Evolutionary conservation across 2,329 filamentous ascomycete species (phyloP).

Genomic region (Ramularia collo-cygni): DNA sequence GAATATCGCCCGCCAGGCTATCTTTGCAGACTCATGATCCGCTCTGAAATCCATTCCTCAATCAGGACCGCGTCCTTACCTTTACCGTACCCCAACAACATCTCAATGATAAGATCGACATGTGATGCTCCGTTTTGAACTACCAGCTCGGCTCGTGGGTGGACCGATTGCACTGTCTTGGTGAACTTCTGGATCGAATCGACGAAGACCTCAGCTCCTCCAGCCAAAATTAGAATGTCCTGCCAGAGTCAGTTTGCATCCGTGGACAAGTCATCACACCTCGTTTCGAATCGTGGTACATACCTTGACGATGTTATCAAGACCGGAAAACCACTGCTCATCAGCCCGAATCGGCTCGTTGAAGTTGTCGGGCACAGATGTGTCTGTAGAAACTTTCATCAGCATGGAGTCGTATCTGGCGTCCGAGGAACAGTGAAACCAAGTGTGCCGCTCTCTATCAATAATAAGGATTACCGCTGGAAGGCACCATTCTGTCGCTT

Average conservation of each 20-base stretch:
- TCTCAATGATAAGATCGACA: slow-evolving; percentile 38
- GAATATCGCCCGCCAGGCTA: no score
- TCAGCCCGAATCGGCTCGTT: slow-evolving; percentile 46
- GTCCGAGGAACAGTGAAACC: no score
- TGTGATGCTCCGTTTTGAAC: slow-evolving; percentile 34
- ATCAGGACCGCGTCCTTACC: slow-evolving; percentile 31
- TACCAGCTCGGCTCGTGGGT: slow-evolving; percentile 30
- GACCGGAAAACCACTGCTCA: slow-evolving; percentile 47
- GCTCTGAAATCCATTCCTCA: slow-evolving; percentile 33
- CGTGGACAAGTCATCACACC: no score
- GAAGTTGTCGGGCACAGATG: slow-evolving; percentile 40
- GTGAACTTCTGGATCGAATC: slow-evolving; percentile 50
- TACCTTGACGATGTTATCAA: slow-evolving; percentile 34
- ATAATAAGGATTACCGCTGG: no score
- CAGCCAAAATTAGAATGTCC: slow-evolving; percentile 48
- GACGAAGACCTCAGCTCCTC: slow-evolving; percentile 50
- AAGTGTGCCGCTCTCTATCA: no score
- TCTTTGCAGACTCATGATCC: slow-evolving; percentile 21
- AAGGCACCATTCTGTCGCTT: no score
- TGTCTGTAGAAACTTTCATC: no score
- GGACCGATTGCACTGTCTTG: slow-evolving; percentile 40
- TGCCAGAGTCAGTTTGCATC: slow-evolving; percentile 12
- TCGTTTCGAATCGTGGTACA: no score
- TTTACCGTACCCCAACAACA: slow-evolving; percentile 34
- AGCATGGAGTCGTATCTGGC: no score